phyloP scores from a whole-genome alignment of 2,329 filamentous ascomycete genomes.

The Sphaerulina musiva region DNA sequence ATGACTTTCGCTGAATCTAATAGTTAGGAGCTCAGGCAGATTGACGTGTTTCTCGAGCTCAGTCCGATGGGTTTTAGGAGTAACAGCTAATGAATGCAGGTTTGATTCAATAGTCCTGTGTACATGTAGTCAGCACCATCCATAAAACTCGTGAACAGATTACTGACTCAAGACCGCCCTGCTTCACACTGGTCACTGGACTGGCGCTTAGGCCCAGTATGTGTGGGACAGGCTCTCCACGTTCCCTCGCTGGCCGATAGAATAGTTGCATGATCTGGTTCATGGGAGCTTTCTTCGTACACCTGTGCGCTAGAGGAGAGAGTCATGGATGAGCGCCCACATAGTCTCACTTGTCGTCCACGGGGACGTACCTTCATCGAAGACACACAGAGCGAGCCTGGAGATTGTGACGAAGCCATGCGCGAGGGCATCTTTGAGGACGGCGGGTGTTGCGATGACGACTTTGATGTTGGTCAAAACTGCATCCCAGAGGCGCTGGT shows the following conservation, averaged over 20 bases:
- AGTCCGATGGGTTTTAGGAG: conserved; percentile 60
- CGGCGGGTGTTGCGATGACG: conserved; percentile 71
- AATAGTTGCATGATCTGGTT: conserved; percentile 66
- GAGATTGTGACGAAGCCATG: conserved; percentile 67
- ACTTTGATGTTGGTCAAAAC: conserved; percentile 59
- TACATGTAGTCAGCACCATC: conserved; percentile 6
- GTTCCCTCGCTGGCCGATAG: conserved; percentile 49
- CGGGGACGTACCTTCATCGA: conserved; percentile 65
- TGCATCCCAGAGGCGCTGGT: conserved; percentile 59
- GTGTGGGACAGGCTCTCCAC: conserved; percentile 47
- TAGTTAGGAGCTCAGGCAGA: conserved; percentile 51
- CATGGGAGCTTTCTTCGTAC: conserved; percentile 56
- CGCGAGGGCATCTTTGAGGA: conserved; percentile 65
- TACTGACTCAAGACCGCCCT: conserved; percentile 47
- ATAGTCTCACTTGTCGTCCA: too few species aligned
- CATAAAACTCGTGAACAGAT: neutral
- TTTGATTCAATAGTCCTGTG: conserved; percentile 57
- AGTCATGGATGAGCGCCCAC: neutral
- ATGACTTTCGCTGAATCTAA: conserved; percentile 28
- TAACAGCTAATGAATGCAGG: conserved; percentile 61
- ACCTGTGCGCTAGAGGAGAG: conserved; percentile 62
- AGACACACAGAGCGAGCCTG: conserved; percentile 61
- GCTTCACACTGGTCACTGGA: conserved; percentile 58
- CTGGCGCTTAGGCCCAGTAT: conserved; percentile 79
- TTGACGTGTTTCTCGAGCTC: conserved; percentile 65